Conservation (phyloP, 176 grass and related monocot genomes). For the Triticum urartu region DNA sequence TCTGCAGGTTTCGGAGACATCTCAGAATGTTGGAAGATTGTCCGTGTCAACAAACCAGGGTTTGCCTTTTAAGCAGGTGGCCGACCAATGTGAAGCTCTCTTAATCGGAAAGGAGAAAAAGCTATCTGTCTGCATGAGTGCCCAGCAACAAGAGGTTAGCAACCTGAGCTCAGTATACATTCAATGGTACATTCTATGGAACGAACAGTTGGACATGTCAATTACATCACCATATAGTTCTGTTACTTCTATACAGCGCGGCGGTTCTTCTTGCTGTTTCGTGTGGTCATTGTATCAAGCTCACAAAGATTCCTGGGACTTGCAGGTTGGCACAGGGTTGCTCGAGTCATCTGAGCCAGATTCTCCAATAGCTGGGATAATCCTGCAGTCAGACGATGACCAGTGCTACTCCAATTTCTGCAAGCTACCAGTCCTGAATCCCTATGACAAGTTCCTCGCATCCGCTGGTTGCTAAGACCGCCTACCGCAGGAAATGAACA, state of each 20-base stretch:
- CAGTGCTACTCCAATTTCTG: conserved; percentile 46
- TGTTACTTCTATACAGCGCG: too few relatives aligned
- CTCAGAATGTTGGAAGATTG: conserved; percentile 57
- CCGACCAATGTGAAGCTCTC: conserved; percentile 74
- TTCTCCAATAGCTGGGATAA: conserved; percentile 18
- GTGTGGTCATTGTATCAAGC: not conserved
- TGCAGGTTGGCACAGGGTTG: conserved; percentile 47
- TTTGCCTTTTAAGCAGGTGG: conserved; percentile 73
- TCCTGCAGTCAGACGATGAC: conserved; percentile 34
- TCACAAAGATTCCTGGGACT: conserved; percentile 19
- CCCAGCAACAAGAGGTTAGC: conserved; percentile 48
- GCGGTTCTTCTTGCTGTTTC: too few relatives aligned
- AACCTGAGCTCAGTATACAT: conserved; percentile 21
- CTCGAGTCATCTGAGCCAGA: conserved; percentile 23
- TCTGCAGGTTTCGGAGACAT: conserved; percentile 63
- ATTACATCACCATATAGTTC: too few relatives aligned
- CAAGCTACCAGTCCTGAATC: conserved; percentile 68
- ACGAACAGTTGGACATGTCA: not conserved
- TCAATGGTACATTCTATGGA: not conserved
- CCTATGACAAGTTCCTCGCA: conserved; percentile 74
- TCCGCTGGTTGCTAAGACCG: conserved; percentile 52
- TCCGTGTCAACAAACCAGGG: conserved; percentile 65
- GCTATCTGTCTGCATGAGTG: conserved; percentile 56
- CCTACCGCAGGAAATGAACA: not conserved
- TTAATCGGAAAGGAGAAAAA: conserved; percentile 72